A percentile compares a stretch with the other conserved stretches of the same genome.
These are phyloP conservation scores for Pigoraptor vietnamica DNA, from an alignment of 78 protist species.

Conservation along the genomic window DNA sequence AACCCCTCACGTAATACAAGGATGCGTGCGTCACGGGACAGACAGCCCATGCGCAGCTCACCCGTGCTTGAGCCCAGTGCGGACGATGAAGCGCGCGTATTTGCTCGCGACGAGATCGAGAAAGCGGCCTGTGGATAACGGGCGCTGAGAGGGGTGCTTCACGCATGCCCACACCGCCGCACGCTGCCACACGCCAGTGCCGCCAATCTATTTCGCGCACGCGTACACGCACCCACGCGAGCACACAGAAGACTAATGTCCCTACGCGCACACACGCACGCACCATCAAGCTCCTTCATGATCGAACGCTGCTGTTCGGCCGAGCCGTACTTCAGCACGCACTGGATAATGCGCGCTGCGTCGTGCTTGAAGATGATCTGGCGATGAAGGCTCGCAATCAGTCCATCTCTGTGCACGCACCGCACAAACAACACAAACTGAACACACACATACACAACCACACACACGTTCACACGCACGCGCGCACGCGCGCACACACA, in stretches of 20 bases:
- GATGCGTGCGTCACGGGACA: no score
- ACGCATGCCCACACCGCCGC: background rate
- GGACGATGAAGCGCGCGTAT: background rate
- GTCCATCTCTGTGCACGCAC: no score
- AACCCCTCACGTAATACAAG: no score
- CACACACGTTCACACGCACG: no score
- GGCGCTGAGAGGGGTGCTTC: background rate
- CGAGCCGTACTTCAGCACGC: slow-evolving; percentile 38
- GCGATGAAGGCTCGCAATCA: no score
- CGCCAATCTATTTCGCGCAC: no score
- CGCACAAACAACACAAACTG: background rate
- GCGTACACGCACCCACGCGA: no score
- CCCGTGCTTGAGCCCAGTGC: background rate
- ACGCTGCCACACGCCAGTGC: no score
- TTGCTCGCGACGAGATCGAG: background rate
- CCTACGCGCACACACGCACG: slow-evolving; percentile 5
- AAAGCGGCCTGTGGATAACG: background rate
- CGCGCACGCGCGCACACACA: no score
- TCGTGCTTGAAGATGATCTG: slow-evolving; percentile 44
- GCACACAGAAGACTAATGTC: background rate
- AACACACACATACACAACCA: no score
- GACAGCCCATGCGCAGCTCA: no score
- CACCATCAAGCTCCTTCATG: slow-evolving; percentile 21
- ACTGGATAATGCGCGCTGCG: slow-evolving; percentile 49
- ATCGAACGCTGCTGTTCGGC: slow-evolving; percentile 6